These are phyloP conservation scores for Decorospora gaudefroyi DNA, from an alignment of 2,329 filamentous ascomycete species.

Conservation along the genomic window DNA sequence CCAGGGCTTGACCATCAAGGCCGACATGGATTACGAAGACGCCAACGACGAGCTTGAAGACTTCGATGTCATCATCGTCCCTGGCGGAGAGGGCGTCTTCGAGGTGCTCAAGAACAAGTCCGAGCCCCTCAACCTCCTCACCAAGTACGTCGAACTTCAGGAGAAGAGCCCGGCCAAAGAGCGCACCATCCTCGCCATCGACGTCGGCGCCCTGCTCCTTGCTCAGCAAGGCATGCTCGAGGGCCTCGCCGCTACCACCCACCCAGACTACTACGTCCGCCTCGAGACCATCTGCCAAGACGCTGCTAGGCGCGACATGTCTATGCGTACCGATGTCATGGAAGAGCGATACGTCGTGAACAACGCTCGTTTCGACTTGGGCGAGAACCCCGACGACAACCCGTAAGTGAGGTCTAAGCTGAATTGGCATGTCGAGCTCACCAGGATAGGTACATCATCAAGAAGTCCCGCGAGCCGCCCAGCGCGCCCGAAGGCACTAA, in stretches of 20 bases:
- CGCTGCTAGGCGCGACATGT: constrained; percentile 68
- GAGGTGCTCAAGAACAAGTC: constrained; percentile 67
- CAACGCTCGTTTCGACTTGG: constrained; percentile 83
- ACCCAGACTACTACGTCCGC: constrained; percentile 77
- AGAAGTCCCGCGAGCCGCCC: constrained; percentile 55
- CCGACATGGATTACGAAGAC: constrained; percentile 78
- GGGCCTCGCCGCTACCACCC: constrained; percentile 79
- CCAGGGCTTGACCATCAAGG: constrained; percentile 71
- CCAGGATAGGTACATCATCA: constrained; percentile 77
- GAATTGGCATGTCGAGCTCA: constrained; percentile 46
- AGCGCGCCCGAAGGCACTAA: constrained; percentile 60
- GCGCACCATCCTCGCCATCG: constrained; percentile 79
- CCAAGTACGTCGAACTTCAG: constrained; percentile 77
- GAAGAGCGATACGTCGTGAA: constrained; percentile 89
- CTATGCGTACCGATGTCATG: constrained; percentile 79
- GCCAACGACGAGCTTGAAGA: constrained; percentile 73
- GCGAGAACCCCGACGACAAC: constrained; percentile 77
- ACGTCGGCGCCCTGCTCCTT: constrained; percentile 77
- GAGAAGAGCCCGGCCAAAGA: constrained; percentile 77
- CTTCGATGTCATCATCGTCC: constrained; percentile 78
- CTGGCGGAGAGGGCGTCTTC: constrained; percentile 69
- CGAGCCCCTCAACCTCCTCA: constrained; percentile 67
- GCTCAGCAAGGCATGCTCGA: constrained; percentile 76
- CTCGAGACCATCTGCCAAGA: constrained; percentile 82
- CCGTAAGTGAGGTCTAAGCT: constrained; percentile 24